These are phyloP conservation scores for Beauveria asiatica DNA, from an alignment of 2,329 filamentous ascomycete genomes.

Conservation along the genomic window DNA sequence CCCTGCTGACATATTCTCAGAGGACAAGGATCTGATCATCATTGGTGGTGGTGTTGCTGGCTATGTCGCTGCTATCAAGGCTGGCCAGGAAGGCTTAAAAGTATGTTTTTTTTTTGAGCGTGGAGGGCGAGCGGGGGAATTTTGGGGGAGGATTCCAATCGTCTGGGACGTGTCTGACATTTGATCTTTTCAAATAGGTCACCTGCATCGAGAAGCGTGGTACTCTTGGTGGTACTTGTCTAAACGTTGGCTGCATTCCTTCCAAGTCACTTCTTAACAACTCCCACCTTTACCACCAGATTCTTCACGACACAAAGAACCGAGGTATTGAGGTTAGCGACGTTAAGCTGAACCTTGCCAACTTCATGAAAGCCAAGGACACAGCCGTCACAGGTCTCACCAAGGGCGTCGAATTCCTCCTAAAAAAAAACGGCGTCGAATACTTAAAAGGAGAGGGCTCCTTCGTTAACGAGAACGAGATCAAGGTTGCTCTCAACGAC, in stretches of 20 bases:
- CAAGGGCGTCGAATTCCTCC: slow-evolving; percentile 94
- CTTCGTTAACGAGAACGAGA: slow-evolving; percentile 80
- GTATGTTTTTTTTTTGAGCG: slow-evolving; percentile 36
- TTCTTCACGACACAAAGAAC: slow-evolving; percentile 93
- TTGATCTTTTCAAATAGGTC: slow-evolving; percentile 47
- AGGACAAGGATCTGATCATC: slow-evolving; percentile 94
- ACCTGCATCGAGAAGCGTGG: slow-evolving; percentile 98
- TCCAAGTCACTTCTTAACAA: slow-evolving; percentile 99
- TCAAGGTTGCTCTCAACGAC: slow-evolving; percentile 84
- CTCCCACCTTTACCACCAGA: slow-evolving; percentile 95
- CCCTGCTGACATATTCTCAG: slow-evolving; percentile 42
- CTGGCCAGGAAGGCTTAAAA: slow-evolving; percentile 94
- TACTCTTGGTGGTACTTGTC: slow-evolving; percentile 86
- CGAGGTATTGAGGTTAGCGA: slow-evolving; percentile 96
- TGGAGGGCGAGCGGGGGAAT: too few relatives aligned
- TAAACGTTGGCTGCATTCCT: slow-evolving; percentile 98
- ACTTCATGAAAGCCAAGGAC: slow-evolving; percentile 99
- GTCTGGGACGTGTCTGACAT: slow-evolving; percentile 5
- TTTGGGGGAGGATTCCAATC: not conserved
- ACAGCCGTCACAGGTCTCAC: slow-evolving; percentile 80
- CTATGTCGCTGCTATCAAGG: slow-evolving; percentile 98
- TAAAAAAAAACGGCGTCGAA: slow-evolving; percentile 99
- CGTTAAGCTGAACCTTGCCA: slow-evolving; percentile 87
- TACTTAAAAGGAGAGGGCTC: slow-evolving; percentile 91
- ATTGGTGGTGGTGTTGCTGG: slow-evolving; percentile 97